Evolutionary conservation across 352 stramenopile genomes (phyloP).

Genomic region (Thalassiosira pacifica): DNA sequence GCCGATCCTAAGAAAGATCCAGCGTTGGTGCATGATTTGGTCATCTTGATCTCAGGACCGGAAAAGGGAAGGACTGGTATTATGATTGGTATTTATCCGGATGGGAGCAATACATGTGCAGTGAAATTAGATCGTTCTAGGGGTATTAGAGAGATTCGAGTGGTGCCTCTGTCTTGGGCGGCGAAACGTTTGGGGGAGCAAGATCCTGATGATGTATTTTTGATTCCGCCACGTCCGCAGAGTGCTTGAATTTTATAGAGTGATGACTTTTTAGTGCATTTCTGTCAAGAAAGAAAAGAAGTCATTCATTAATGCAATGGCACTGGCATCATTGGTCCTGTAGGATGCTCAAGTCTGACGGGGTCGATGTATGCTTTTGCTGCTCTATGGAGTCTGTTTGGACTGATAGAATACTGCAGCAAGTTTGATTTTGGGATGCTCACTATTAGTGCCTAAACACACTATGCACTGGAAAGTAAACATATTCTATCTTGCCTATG

Average conservation of each 20-base stretch:
- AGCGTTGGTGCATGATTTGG: slow-evolving; percentile 79
- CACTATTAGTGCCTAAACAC: too few relatives aligned
- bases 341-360: too few relatives aligned
- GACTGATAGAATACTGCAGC: too few relatives aligned
- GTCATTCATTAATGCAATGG: too few relatives aligned
- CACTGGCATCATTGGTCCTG: too few relatives aligned
- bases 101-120: slow-evolving; percentile 73
- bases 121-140: slow-evolving; percentile 84
- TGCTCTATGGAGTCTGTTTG: too few relatives aligned
- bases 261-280: neutral
- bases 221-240: slow-evolving; percentile 82
- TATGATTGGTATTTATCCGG: slow-evolving; percentile 83
- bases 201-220: slow-evolving; percentile 86
- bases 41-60: slow-evolving; percentile 80
- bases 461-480: too few relatives aligned
- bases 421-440: too few relatives aligned
- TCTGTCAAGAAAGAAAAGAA: too few relatives aligned
- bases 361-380: too few relatives aligned
- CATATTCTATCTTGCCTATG: too few relatives aligned
- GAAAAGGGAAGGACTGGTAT: slow-evolving; percentile 86
- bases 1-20: slow-evolving; percentile 81
- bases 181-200: slow-evolving; percentile 85
- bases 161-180: slow-evolving; percentile 75
- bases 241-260: slow-evolving; percentile 43
- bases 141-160: slow-evolving; percentile 83